Percentiles rank a stretch among this genome's conserved stretches.
Conservation (phyloP, 805 yeast genomes). For the Wickerhamomyces rabaulensis region DNA sequence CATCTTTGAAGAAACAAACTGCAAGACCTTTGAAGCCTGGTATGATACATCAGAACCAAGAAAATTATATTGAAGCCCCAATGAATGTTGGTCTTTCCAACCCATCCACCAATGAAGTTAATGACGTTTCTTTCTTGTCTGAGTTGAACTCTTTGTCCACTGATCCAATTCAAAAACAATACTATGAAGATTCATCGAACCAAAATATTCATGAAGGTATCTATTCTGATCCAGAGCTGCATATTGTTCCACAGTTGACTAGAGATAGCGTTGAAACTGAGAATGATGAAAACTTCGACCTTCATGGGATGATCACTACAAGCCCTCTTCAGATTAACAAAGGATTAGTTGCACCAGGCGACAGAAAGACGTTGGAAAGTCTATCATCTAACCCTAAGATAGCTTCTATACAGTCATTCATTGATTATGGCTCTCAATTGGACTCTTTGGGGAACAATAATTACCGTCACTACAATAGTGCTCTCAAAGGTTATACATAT, state of each 20-base stretch:
- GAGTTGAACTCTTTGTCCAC: neutral
- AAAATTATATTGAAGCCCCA: neutral
- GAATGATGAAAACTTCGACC: conserved; percentile 14
- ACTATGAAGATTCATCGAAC: conserved; percentile 2
- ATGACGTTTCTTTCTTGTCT: conserved; percentile 8
- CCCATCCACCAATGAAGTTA: conserved; percentile 4
- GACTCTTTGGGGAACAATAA: neutral
- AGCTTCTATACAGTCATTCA: neutral
- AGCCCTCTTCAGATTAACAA: neutral
- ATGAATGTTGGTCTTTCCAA: neutral
- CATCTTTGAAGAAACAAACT: neutral
- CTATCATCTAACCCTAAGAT: neutral
- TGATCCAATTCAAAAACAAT: neutral
- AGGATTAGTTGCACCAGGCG: neutral
- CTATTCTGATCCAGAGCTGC: neutral
- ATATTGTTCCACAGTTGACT: conserved; percentile 9
- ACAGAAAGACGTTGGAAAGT: neutral
- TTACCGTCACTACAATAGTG: neutral
- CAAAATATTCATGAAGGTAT: neutral
- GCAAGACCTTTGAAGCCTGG: conserved; percentile 1
- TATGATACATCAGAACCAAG: neutral
- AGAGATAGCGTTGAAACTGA: conserved; percentile 8
- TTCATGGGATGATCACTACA: neutral
- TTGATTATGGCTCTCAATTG: neutral
- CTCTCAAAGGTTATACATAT: neutral